Conservation (phyloP, 2,329 filamentous ascomycete genomes). For the Fusarium austroafricanum region DNA sequence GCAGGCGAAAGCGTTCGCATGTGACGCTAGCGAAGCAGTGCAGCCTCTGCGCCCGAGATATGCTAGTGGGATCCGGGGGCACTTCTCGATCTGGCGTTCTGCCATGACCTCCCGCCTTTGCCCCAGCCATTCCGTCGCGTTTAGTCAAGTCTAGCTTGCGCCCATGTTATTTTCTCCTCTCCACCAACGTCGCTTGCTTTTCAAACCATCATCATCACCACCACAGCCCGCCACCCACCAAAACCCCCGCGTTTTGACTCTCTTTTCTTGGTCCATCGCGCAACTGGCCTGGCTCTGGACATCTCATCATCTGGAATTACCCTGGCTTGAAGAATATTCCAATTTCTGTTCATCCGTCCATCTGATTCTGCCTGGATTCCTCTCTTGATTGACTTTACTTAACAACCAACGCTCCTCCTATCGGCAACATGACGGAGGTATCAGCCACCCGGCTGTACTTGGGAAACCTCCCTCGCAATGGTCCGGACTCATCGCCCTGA, state of each 20-base stretch:
- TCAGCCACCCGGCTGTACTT: conserved; percentile 96
- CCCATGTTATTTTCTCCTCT: conserved; percentile 43
- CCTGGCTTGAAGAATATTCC: conserved; percentile 27
- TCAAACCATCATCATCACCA: conserved; percentile 29
- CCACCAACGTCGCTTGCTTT: conserved; percentile 35
- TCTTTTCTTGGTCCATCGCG: conserved; percentile 38
- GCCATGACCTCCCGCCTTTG: conserved; percentile 45
- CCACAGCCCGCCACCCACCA: conserved; percentile 20
- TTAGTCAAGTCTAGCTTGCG: conserved; percentile 26
- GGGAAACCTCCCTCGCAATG: conserved; percentile 96
- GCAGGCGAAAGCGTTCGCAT: conserved; percentile 40
- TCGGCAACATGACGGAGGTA: conserved; percentile 80
- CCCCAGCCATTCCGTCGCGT: conserved; percentile 47
- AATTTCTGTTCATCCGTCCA: conserved; percentile 18
- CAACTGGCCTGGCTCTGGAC: conserved; percentile 45
- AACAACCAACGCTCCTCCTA: conserved; percentile 28
- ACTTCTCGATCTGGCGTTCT: conserved; percentile 45
- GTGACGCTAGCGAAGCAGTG: conserved; percentile 31
- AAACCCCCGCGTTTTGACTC: conserved; percentile 33
- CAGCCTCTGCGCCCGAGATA: conserved; percentile 21
- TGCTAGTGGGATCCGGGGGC: conserved; percentile 23
- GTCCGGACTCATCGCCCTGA: conserved; percentile 63
- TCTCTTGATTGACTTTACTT: neutral
- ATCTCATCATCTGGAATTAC: conserved; percentile 38
- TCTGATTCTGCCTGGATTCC: conserved; percentile 35